phyloP scores from a whole-genome alignment of 2,329 filamentous ascomycete species.

The Trichoderma breve region DNA sequence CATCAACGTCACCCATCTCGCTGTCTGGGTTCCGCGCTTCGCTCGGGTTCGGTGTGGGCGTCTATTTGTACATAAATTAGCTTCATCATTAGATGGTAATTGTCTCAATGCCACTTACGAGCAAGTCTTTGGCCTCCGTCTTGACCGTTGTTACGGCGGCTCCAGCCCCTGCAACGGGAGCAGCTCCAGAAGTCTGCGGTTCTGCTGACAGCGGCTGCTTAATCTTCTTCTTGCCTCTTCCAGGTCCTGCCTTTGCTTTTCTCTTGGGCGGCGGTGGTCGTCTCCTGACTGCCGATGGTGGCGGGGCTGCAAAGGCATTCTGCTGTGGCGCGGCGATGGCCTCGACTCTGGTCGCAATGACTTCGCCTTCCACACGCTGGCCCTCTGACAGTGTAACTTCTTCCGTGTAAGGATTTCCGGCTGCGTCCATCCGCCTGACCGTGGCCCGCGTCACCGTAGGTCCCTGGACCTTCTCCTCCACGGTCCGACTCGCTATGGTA shows the following conservation, averaged over 20 bases:
- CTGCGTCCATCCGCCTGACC: slow-evolving; percentile 73
- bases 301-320: slow-evolving; percentile 47
- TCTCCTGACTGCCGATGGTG: slow-evolving; percentile 48
- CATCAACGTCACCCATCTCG: slow-evolving; percentile 53
- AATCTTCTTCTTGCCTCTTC: slow-evolving; percentile 77
- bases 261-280: slow-evolving; percentile 75
- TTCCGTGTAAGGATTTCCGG: slow-evolving; percentile 79
- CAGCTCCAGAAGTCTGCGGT: slow-evolving; percentile 30
- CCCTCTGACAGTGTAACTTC: slow-evolving; percentile 80
- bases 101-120: slow-evolving; percentile 32
- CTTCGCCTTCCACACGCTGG: slow-evolving; percentile 76
- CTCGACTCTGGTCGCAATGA: slow-evolving; percentile 61
- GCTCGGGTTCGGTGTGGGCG: slow-evolving; percentile 44
- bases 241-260: slow-evolving; percentile 72
- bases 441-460: slow-evolving; percentile 73
- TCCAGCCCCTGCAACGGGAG: slow-evolving; percentile 35
- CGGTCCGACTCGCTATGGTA: slow-evolving; percentile 53
- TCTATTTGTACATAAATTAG: slow-evolving; percentile 29
- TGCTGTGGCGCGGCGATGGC: slow-evolving; percentile 56
- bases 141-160: slow-evolving; percentile 39
- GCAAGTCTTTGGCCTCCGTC: slow-evolving; percentile 39
- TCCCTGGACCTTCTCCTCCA: slow-evolving; percentile 43
- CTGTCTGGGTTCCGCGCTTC: slow-evolving; percentile 47
- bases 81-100: not conserved
- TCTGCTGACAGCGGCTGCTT: slow-evolving; percentile 48